phyloP scores from a whole-genome alignment of 2,329 filamentous ascomycete species.

The Epichloe glyceriae region DNA sequence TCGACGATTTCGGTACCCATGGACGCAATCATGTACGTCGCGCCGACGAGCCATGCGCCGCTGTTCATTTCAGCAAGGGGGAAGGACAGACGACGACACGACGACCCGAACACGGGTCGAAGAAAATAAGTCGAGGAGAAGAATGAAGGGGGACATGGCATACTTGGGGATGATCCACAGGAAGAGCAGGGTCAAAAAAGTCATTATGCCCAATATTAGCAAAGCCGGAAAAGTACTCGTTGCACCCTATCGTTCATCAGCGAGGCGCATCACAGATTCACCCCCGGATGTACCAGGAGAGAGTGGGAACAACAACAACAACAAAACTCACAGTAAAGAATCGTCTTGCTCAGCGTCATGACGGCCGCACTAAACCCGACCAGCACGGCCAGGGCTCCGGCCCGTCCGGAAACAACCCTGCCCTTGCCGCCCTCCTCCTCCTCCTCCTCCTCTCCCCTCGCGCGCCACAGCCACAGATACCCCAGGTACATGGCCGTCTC shows the following conservation, averaged over 20 bases:
- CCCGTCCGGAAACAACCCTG: constrained; percentile 26
- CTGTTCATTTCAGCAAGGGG: constrained; percentile 18
- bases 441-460: not conserved
- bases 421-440: not conserved
- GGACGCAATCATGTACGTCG: constrained; percentile 36
- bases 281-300: not conserved
- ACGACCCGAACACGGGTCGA: not conserved
- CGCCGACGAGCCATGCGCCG: constrained; percentile 41
- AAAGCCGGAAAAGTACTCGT: constrained; percentile 43
- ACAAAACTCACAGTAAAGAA: constrained; percentile 39
- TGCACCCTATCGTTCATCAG: constrained; percentile 31
- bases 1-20: constrained; percentile 37
- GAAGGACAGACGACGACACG: not conserved
- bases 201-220: constrained; percentile 46
- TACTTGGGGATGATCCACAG: constrained; percentile 49
- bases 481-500: constrained; percentile 52
- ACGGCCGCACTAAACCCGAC: constrained; percentile 40
- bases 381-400: constrained; percentile 32
- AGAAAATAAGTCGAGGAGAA: not conserved
- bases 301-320: constrained; percentile 4
- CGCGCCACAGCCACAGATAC: constrained; percentile 34
- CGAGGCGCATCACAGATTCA: not conserved
- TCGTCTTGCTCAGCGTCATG: constrained; percentile 51
- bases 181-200: constrained; percentile 26
- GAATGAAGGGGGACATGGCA: constrained; percentile 15